Evolutionary conservation across 106 monocot species (phyloP).

Genomic region (Acorus gramineus): DNA sequence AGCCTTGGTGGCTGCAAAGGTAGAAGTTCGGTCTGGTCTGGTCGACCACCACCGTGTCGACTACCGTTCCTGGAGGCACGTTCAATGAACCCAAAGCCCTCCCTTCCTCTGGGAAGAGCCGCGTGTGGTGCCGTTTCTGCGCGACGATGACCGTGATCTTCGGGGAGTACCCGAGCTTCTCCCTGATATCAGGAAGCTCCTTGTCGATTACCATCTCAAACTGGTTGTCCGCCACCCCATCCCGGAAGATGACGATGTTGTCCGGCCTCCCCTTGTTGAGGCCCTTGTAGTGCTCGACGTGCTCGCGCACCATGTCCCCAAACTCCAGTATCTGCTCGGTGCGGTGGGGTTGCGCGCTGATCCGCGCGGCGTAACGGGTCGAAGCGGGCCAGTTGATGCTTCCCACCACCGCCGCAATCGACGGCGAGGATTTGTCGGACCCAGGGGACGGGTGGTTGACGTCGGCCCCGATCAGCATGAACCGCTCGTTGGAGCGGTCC

Average conservation of each 20-base stretch:
- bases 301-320: conserved; percentile 26
- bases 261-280: conserved; percentile 13
- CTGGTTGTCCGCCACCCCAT: conserved; percentile 48
- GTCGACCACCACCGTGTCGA: conserved; percentile 33
- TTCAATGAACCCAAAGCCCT: conserved; percentile 2
- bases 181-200: conserved; percentile 21
- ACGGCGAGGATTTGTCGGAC: conserved; percentile 17
- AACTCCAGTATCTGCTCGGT: conserved; percentile 18
- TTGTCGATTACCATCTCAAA: conserved; percentile 46
- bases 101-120: conserved; percentile 18
- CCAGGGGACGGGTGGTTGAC: conserved; percentile 34
- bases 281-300: conserved; percentile 9
- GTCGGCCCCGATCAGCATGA: conserved; percentile 46
- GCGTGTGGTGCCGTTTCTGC: conserved; percentile 41
- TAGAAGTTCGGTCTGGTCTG: conserved; percentile 25
- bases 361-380: conserved; percentile 10
- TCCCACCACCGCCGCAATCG: conserved; percentile 33
- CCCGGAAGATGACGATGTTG: conserved; percentile 39
- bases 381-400: conserved; percentile 17
- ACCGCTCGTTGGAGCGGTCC: background rate
- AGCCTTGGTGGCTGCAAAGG: conserved; percentile 39
- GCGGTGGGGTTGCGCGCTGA: conserved; percentile 24
- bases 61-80: conserved; percentile 39
- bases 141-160: conserved; percentile 35
- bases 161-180: background rate